Conservation (phyloP, 352 stramenopile species). For the Phytophthora citrophthora region DNA sequence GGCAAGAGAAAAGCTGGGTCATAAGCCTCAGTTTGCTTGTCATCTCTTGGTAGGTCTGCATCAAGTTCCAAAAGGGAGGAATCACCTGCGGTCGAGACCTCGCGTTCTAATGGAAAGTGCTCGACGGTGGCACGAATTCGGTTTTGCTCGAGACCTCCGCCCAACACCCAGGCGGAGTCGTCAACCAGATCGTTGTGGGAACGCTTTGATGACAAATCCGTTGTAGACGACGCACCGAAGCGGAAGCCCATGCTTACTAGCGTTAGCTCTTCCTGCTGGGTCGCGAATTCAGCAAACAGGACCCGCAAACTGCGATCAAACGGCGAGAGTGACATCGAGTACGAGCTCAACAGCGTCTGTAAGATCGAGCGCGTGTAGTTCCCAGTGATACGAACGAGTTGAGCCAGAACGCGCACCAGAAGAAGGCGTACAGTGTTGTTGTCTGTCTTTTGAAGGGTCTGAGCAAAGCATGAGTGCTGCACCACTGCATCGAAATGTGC, state of each 20-base stretch:
- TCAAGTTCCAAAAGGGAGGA: slow-evolving; percentile 39
- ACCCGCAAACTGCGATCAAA: slow-evolving; percentile 64
- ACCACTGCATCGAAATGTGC: slow-evolving; percentile 44
- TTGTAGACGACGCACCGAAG: slow-evolving; percentile 62
- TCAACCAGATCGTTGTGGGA: slow-evolving; percentile 59
- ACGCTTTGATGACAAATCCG: slow-evolving; percentile 35
- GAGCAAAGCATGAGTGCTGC: slow-evolving; percentile 34
- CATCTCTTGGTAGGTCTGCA: slow-evolving; percentile 19
- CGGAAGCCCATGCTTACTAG: slow-evolving; percentile 62
- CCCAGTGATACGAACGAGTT: slow-evolving; percentile 43
- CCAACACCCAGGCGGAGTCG: slow-evolving; percentile 71
- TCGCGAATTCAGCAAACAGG: slow-evolving; percentile 66
- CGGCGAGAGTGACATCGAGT: slow-evolving; percentile 71
- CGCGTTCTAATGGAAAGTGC: slow-evolving; percentile 64
- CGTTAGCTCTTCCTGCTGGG: slow-evolving; percentile 50
- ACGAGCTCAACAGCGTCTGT: slow-evolving; percentile 62
- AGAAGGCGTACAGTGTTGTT: slow-evolving; percentile 32
- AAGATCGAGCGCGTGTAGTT: slow-evolving; percentile 64
- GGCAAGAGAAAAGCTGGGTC: slow-evolving; percentile 81
- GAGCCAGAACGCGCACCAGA: slow-evolving; percentile 49
- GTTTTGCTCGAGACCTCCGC: slow-evolving; percentile 64
- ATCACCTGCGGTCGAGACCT: slow-evolving; percentile 37
- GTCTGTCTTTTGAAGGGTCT: slow-evolving; percentile 25
- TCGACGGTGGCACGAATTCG: slow-evolving; percentile 78
- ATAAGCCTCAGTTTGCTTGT: slow-evolving; percentile 42